Conservation (phyloP, 1,284 basidiomycete species). For the Moniliophthora roreri region DNA sequence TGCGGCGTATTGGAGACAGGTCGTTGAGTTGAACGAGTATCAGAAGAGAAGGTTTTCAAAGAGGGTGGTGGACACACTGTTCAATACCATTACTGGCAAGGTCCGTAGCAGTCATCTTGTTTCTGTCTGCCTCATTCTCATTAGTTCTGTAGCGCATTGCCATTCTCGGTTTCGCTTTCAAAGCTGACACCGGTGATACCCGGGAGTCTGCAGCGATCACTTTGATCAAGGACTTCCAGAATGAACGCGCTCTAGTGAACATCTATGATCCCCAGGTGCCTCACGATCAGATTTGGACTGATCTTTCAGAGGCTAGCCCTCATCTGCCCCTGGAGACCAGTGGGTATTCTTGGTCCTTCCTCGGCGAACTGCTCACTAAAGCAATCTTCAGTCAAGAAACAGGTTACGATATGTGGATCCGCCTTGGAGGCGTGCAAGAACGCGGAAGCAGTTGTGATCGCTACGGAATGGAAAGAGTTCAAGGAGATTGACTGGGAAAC, state of each 20-base stretch:
- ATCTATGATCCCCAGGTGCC: slow-evolving; percentile 93
- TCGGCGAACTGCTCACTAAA: neutral
- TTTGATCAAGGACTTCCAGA: slow-evolving; percentile 90
- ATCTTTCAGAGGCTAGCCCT: slow-evolving; percentile 70
- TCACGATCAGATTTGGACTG: slow-evolving; percentile 72
- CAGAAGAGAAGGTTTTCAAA: slow-evolving; percentile 91
- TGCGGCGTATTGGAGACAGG: slow-evolving; percentile 96
- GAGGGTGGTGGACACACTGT: slow-evolving; percentile 91
- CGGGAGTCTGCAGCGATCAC: slow-evolving; percentile 98
- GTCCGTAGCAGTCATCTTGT: slow-evolving; percentile 41
- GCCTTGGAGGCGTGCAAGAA: slow-evolving; percentile 87
- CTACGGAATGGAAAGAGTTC: slow-evolving; percentile 98
- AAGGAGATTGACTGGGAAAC: slow-evolving; percentile 85
- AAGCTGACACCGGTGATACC: slow-evolving; percentile 96
- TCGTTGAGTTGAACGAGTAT: slow-evolving; percentile 96
- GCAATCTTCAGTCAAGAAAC: slow-evolving; percentile 70
- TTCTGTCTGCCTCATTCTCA: slow-evolving; percentile 17
- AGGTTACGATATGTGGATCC: slow-evolving; percentile 75
- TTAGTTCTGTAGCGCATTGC: slow-evolving; percentile 75
- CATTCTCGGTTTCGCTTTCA: slow-evolving; percentile 95
- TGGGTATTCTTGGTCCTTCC: slow-evolving; percentile 35
- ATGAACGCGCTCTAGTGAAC: slow-evolving; percentile 84
- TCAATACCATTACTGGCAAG: slow-evolving; percentile 97
- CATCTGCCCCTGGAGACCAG: slow-evolving; percentile 53
- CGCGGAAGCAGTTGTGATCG: slow-evolving; percentile 91